Evolutionary conservation across 129 eudicot species (phyloP).

Genomic region (Helichrysum umbraculigerum): DNA sequence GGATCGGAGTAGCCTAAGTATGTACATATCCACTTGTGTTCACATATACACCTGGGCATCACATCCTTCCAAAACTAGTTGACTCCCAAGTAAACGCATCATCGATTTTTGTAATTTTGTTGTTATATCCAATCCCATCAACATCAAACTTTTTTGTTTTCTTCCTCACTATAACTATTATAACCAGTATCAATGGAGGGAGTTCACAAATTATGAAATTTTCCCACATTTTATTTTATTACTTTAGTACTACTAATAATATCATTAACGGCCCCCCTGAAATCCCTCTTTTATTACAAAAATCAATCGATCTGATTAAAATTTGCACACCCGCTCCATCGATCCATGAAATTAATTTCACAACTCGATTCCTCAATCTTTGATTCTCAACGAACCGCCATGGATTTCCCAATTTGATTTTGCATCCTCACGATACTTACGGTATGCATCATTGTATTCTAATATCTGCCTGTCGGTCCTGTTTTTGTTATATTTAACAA

Average conservation of each 20-base stretch:
- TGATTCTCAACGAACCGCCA: conserved; percentile 25
- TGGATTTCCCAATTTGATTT: conserved; percentile 31
- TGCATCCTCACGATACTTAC: conserved; percentile 19
- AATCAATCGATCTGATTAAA: not conserved
- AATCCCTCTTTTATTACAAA: conserved; percentile 27
- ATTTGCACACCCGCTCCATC: conserved; percentile 5
- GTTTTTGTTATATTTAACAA: not conserved
- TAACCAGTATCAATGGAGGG: conserved; percentile 13
- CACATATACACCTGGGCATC: not conserved
- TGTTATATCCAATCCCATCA: conserved; percentile 22
- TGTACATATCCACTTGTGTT: not conserved
- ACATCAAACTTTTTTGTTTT: conserved; percentile 17
- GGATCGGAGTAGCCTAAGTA: too few relatives aligned
- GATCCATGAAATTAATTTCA: conserved; percentile 27
- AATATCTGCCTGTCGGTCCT: not conserved
- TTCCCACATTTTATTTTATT: not conserved
- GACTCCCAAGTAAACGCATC: conserved; percentile 35
- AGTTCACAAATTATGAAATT: conserved; percentile 30
- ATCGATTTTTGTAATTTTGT: not conserved
- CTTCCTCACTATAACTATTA: not conserved
- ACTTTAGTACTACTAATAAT: not conserved
- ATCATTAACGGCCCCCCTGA: conserved; percentile 21
- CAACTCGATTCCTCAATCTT: conserved; percentile 8
- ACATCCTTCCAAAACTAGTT: conserved; percentile 21
- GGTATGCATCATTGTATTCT: conserved; percentile 14